Conservation (phyloP, 2,329 filamentous ascomycete species). For the Neocucurbitaria cava region DNA sequence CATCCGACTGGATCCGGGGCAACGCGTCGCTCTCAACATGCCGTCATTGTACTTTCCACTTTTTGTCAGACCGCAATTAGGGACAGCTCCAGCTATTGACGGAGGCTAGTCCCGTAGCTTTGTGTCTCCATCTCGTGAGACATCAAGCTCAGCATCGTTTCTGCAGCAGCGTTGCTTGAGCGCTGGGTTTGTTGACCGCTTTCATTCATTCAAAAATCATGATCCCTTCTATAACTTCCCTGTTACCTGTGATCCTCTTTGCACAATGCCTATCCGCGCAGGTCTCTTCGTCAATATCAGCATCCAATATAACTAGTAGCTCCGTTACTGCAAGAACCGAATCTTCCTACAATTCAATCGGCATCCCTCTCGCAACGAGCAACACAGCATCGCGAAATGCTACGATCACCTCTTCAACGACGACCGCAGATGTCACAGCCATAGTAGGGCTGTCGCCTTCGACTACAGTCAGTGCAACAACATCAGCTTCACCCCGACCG, state of each 20-base stretch:
- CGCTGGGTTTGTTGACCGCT: constrained; percentile 3
- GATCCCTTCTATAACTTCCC: constrained; percentile 10
- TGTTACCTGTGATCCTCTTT: constrained; percentile 11
- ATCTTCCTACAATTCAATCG: background rate
- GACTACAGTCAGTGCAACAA: constrained; percentile 15
- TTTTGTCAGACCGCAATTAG: constrained; percentile 5
- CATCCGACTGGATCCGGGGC: constrained; percentile 21
- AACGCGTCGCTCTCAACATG: constrained; percentile 18
- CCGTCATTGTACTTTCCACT: constrained; percentile 26
- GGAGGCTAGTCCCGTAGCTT: too few species aligned
- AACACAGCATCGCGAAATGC: constrained; percentile 17
- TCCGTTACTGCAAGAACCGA: constrained; percentile 1
- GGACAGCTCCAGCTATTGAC: background rate
- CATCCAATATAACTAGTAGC: constrained; percentile 15
- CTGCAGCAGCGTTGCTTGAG: constrained; percentile 5
- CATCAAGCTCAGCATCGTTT: background rate
- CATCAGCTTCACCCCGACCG: constrained; percentile 17
- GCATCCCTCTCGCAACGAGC: constrained; percentile 5
- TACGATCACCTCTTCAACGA: constrained; percentile 15
- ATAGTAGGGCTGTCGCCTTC: constrained; percentile 24
- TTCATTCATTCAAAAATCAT: constrained; percentile 22
- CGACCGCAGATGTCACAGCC: constrained; percentile 21
- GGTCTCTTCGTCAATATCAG: constrained; percentile 12
- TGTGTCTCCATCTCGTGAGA: background rate
- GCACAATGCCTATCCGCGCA: constrained; percentile 18